A percentile compares a stretch with the other conserved stretches of the same genome.
These are phyloP conservation scores for Dioszegia crocea DNA, from an alignment of 768 basidiomycete genomes.

Conservation along the genomic window DNA sequence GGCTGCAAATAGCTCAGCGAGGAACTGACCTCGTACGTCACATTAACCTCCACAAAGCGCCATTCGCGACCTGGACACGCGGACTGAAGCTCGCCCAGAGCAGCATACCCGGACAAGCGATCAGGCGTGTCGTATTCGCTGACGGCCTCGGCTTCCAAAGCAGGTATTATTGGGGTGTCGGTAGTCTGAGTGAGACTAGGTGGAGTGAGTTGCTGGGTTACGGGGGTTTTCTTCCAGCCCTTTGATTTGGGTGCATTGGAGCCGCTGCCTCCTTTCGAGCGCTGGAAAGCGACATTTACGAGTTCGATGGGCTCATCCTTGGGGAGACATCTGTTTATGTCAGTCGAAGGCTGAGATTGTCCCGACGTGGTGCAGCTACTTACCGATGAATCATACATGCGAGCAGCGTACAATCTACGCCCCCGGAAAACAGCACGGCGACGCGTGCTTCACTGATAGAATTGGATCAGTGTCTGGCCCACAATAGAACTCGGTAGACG, in stretches of 20 bases:
- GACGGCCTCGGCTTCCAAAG: slow-evolving; percentile 36
- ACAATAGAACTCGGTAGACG: slow-evolving; percentile 11
- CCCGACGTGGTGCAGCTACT: no score
- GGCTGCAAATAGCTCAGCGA: neutral
- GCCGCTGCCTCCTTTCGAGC: slow-evolving; percentile 48
- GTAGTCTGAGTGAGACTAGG: no score
- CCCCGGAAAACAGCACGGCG: slow-evolving; percentile 89
- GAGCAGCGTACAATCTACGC: slow-evolving; percentile 84
- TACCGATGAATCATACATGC: slow-evolving; percentile 75
- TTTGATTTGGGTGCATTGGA: neutral
- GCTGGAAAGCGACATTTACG: slow-evolving; percentile 91
- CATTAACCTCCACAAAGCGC: slow-evolving; percentile 90
- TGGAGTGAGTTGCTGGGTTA: neutral
- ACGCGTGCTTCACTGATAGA: slow-evolving; percentile 53
- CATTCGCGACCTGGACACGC: slow-evolving; percentile 76
- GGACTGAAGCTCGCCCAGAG: slow-evolving; percentile 67
- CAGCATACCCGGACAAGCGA: slow-evolving; percentile 71
- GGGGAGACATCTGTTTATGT: slow-evolving; percentile 61
- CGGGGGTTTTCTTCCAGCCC: neutral
- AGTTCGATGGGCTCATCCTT: slow-evolving; percentile 79
- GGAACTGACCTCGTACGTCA: slow-evolving; percentile 65
- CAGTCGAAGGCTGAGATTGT: no score
- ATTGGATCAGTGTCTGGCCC: slow-evolving; percentile 36
- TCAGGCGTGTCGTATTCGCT: slow-evolving; percentile 76
- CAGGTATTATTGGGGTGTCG: no score